These are phyloP conservation scores for Verbena officinalis DNA, from an alignment of 257 asterid species.

Conservation along the genomic window DNA sequence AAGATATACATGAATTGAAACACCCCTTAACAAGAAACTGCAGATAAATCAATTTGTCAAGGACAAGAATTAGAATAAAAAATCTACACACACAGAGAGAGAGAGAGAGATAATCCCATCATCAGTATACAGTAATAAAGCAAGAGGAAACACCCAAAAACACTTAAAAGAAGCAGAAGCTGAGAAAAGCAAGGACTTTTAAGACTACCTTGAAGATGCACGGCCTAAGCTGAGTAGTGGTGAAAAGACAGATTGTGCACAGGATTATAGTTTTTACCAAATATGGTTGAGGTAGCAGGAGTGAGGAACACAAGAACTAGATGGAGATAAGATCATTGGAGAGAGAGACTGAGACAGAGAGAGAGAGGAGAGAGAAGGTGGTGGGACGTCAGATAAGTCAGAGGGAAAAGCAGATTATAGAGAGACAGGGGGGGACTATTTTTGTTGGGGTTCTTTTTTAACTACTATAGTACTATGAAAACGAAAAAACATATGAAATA, in stretches of 20 bases:
- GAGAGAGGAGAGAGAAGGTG: conserved; percentile 36
- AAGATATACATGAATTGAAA: background rate
- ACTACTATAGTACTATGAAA: conserved; percentile 18
- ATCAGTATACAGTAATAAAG: conserved; percentile 4
- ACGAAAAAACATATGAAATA: conserved; percentile 11
- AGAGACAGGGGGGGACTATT: conserved; percentile 44
- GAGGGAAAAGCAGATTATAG: conserved; percentile 39
- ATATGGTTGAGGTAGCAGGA: conserved; percentile 36
- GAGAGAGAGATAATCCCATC: background rate
- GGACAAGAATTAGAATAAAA: background rate
- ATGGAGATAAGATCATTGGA: conserved; percentile 74
- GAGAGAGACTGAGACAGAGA: conserved; percentile 46
- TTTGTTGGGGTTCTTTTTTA: conserved; percentile 39
- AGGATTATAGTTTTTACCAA: conserved; percentile 58
- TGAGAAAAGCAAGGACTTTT: background rate
- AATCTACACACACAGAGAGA: background rate
- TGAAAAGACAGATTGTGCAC: conserved; percentile 52
- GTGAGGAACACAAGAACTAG: conserved; percentile 32
- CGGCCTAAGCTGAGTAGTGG: no score
- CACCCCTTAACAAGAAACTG: background rate
- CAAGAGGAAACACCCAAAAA: background rate
- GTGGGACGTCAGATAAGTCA: conserved; percentile 65
- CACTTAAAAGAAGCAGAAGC: background rate
- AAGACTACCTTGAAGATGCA: conserved; percentile 35
- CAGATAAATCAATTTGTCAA: conserved; percentile 14